phyloP scores from a whole-genome alignment of 2,329 filamentous ascomycete genomes.

The Cladophialophora yegresii region DNA sequence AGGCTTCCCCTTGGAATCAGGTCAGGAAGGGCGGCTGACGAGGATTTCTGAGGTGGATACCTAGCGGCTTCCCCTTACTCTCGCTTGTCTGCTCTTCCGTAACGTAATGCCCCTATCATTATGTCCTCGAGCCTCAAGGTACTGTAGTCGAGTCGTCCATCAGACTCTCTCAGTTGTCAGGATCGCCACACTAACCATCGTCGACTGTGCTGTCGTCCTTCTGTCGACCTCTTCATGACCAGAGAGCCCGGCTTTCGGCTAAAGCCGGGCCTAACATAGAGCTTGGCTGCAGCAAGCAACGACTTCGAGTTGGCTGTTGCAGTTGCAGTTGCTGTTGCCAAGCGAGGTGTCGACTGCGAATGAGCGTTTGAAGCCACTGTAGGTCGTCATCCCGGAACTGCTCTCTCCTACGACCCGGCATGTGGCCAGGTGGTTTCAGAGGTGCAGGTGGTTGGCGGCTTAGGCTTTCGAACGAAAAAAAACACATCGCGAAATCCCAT shows the following conservation, averaged over 20 bases:
- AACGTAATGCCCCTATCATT: slow-evolving; percentile 79
- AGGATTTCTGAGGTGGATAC: slow-evolving; percentile 68
- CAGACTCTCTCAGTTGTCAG: slow-evolving; percentile 82
- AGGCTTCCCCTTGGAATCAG: slow-evolving; percentile 62
- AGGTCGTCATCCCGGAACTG: slow-evolving; percentile 82
- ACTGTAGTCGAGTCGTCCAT: slow-evolving; percentile 68
- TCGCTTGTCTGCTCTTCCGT: slow-evolving; percentile 82
- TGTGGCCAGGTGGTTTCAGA: slow-evolving; percentile 57
- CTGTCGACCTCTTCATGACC: slow-evolving; percentile 60
- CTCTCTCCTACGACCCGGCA: slow-evolving; percentile 73
- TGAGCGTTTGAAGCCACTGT: slow-evolving; percentile 82
- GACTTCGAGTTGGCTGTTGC: slow-evolving; percentile 93
- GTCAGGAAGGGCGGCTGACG: slow-evolving; percentile 63
- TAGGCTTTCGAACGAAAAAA: background rate
- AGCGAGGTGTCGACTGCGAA: slow-evolving; percentile 69
- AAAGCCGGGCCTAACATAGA: slow-evolving; percentile 73
- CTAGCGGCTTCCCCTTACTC: slow-evolving; percentile 77
- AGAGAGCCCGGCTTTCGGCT: slow-evolving; percentile 70
- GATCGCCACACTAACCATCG: slow-evolving; percentile 75
- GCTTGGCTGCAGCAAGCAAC: slow-evolving; percentile 87
- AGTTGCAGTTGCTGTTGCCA: slow-evolving; percentile 70
- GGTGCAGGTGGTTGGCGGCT: slow-evolving; percentile 12
- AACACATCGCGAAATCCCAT: background rate
- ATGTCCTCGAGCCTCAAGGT: slow-evolving; percentile 85
- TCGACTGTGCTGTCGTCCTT: slow-evolving; percentile 80